Evolutionary conservation across 768 basidiomycete species (phyloP), one percentile per base, ranked within the genome.

Genomic region (Gautieria morchelliformis): DNA sequence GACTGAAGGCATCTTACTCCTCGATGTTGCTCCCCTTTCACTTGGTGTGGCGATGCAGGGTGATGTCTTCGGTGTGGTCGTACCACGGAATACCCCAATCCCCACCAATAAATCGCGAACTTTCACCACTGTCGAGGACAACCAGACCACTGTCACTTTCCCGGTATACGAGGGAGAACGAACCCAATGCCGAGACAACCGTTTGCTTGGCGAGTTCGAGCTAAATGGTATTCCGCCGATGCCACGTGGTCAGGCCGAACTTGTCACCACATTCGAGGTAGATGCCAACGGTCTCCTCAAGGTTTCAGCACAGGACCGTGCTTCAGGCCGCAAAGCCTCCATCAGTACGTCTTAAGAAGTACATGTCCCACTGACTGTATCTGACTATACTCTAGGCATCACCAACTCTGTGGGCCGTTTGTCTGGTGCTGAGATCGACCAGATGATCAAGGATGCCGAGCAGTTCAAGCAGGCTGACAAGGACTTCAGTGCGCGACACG

Each of bases 11-110:
- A 87, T 99, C 64, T 85, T 99, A 67, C 84, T 99, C 65, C 93
- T 99, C 66, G 96, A 99, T 75, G 95, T 99, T 62, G 89, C 96
- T 62, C 95, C 96, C 63, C 82, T 99, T 59, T 97, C 94, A 61
- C 89, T 99, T 67, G 95, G 95, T 86, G 96, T 99, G 64, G 96
- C 96, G 72, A 99, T 99, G 96, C 96, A 99, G 74, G 96, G 96
- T 69, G 96, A 99, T 71, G 91, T 99, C 70, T 99, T 99, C 73
- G 96, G 96, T 78, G 89, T 97, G 61, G 96, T 99, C 68, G 93
- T 99, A 66, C 95, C 95, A 69, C 89, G 96, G 66, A 99, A 99
- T 81, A 98, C 96, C 63, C 93, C 95, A 66, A 98, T 99, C 73
- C 96, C 96, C 58, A 93, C 95, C 71, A 98, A 94, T 85, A 99